Base-by-base conservation (phyloP, 495 filamentous ascomycete species). In the Recurvomyces mirabilis region DNA sequence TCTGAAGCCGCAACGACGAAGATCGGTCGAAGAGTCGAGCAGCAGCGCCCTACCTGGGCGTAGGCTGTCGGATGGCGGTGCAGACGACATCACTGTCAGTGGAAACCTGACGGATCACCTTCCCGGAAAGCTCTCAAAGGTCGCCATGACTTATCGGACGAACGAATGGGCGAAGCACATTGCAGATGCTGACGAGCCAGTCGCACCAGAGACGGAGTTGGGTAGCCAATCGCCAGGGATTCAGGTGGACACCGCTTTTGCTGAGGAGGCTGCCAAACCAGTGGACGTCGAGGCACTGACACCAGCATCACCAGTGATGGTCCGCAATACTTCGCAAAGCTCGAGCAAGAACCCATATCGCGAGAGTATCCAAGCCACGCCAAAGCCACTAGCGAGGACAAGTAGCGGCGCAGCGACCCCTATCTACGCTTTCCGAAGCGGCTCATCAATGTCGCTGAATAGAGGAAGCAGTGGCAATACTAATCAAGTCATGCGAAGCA, bases 101-200 rank as follows among this genome's bases (percentile, higher is more conserved):
- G 26, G 42, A 5, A 52, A 47, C 32, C 36, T 61, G 5, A 69
- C 65, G 42, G 66, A 66, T 1, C 66, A 67, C 22, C 63, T 80
- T 3, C 76, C 77, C 2, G 52, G 62, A 2, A 67, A 66, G 15
- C 38, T 78, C n/a, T 88, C 88, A 1, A 79, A 70, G 41, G 69
- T 94, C 10, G 77, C 86, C 0, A 68, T 82, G 56, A 82, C 79
- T 0, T 95, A 91, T 54, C 76, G 89, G 35, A 95, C 87, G 4
- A 93, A 94, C 52, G 88, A 96, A 65, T 96, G 89, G 89, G 87
- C 88, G 0, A 94, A 94, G 56, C 86, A 94, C 61, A 65, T 93
- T 15, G 74, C 78, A 22, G 63, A 70, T 31, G 89, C 89, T 4
- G 89, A 94, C 14, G 65, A 62, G 3, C 87, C 86, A 19, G 78